These are phyloP conservation scores for Euphorbia schlechtendalii DNA, from an alignment of 441 rosid genomes.

Conservation along the genomic window DNA sequence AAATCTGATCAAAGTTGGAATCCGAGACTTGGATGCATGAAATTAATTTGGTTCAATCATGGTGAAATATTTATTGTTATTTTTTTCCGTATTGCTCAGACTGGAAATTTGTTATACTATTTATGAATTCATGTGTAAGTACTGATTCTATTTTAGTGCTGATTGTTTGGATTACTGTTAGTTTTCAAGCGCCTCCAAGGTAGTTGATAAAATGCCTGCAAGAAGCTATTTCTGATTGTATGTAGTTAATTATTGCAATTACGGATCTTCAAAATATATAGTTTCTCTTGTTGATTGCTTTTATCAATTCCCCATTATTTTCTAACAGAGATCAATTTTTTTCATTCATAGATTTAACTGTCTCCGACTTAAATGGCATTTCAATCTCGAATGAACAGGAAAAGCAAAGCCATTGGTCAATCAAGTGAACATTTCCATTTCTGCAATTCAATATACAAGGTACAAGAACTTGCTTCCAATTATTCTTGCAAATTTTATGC, in stretches of 20 bases:
- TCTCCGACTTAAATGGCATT: background rate
- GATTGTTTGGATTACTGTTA: background rate
- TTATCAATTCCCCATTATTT: background rate
- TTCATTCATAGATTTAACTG: background rate
- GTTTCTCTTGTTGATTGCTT: background rate
- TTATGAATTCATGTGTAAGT: background rate
- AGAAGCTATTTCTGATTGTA: background rate
- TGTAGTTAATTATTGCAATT: background rate
- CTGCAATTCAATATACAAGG: background rate
- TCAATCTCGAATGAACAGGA: background rate
- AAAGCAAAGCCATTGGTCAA: background rate
- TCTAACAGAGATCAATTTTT: background rate
- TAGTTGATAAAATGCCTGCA: background rate
- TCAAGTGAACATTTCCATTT: background rate
- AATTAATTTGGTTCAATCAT: background rate
- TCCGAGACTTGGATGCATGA: background rate
- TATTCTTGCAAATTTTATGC: slow-evolving; percentile 4
- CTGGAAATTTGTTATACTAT: background rate
- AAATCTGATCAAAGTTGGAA: background rate
- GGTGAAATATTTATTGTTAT: background rate
- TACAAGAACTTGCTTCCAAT: background rate
- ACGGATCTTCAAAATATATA: background rate
- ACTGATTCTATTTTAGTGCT: background rate
- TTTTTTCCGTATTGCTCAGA: background rate
- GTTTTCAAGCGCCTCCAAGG: background rate